Base-by-base conservation (phyloP, 768 basidiomycete species). In the Paxillus rubicundulus region DNA sequence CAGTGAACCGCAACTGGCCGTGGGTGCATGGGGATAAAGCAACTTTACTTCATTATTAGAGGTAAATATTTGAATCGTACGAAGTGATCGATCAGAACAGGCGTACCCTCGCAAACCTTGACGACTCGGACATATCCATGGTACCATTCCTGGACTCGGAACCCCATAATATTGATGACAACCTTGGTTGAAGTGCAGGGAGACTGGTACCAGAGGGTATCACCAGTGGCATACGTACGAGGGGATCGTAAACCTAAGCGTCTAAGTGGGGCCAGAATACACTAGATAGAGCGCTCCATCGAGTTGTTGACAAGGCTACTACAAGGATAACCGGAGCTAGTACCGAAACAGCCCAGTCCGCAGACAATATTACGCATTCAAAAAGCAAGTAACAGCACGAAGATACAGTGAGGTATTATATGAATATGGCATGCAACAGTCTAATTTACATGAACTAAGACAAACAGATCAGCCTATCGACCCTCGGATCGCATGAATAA, bases 361-460 rank as follows among this genome's bases (percentile, higher is more conserved):
- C 30, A 12, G 21, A 38, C 30, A 50, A 49, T 28, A 45, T 21
- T 9, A 14, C 21, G 27, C 21, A 42, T 44, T n/a, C 12, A 17
- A 48, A 47, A 49, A 45, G 52, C 18, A 28, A 16, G 6, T 1
- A 5, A 39, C 28, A 36, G 17, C 2, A 45, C 43, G 21, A 39
- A 21, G 10, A 54, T 43, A 48, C 40, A 51, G 40, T n/a, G 41
- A 21, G 20, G 36, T 36, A 53, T 43, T 28, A 43, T 47, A 21
- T 13, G 20, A 30, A 41, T 33, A 20, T 39, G 41, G 24, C 24
- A 24, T 24, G 24, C 24, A 24, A 24, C 47, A 12, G 27, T 37
- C 10, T 28, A 28, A 5, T 32, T 60, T 70, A 63, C 63, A 56
- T 65, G 53, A 57, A 54, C 61, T 68, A 53, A 52, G 17, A 8